Percentiles rank a stretch among this genome's conserved stretches.
Conservation (phyloP, 1,284 basidiomycete genomes). For the Cutaneotrichosporon sp. region DNA sequence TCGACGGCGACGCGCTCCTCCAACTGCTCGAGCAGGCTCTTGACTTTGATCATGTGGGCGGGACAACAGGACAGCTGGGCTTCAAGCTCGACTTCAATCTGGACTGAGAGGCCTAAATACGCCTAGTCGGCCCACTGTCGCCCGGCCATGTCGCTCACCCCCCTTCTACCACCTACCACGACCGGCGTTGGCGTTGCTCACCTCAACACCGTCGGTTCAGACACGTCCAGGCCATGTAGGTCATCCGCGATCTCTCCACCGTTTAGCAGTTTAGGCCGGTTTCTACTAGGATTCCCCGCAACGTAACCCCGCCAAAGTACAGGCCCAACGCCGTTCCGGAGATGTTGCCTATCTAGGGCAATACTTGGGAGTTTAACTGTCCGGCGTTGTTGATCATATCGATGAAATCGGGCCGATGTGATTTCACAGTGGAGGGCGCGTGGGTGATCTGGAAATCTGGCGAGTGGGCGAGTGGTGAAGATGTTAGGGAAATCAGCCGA, state of each 20-base stretch:
- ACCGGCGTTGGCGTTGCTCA: neutral
- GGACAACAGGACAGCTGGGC: neutral
- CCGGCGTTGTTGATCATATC: too few species aligned
- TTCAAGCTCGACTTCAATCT: too few species aligned
- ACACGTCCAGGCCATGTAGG: neutral
- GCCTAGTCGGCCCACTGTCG: neutral
- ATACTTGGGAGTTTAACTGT: too few species aligned
- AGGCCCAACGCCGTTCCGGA: too few species aligned
- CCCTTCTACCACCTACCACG: neutral
- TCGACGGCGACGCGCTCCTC: slow-evolving; percentile 35
- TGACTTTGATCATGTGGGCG: slow-evolving; percentile 25
- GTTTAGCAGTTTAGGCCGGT: slow-evolving; percentile 1
- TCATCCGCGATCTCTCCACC: neutral
- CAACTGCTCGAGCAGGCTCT: slow-evolving; percentile 39
- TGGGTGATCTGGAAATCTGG: too few species aligned
- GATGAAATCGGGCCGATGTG: too few species aligned
- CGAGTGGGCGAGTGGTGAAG: too few species aligned
- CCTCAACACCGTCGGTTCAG: neutral
- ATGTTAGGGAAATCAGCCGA: too few species aligned
- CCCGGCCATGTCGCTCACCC: neutral
- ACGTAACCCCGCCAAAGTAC: too few species aligned
- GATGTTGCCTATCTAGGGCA: too few species aligned
- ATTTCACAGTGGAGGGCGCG: too few species aligned
- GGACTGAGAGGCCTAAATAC: neutral
- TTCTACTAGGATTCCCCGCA: neutral